Percentiles rank a stretch among this genome's conserved stretches.
Conservation (phyloP, 805 yeast genomes). For the Candida michaelii region DNA sequence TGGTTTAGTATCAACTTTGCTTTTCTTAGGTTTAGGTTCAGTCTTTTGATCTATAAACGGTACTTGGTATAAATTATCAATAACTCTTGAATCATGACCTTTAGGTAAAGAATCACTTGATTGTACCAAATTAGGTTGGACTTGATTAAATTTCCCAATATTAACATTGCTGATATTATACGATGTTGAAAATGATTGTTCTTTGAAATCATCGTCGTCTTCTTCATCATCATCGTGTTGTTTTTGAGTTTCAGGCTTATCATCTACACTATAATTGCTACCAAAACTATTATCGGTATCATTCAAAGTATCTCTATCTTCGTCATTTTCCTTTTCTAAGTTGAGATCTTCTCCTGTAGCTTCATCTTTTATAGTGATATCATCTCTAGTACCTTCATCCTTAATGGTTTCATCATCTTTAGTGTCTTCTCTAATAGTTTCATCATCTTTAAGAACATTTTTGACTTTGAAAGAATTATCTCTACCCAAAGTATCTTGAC, state of each 20-base stretch:
- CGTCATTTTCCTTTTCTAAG: too few relatives aligned
- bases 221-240: background rate
- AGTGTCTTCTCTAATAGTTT: constrained; percentile 1
- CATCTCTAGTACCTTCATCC: background rate
- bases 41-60: background rate
- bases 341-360: background rate
- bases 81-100: background rate
- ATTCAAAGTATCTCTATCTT: background rate
- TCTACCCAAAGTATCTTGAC: constrained; percentile 19
- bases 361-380: background rate
- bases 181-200: constrained; percentile 1
- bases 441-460: constrained; percentile 2
- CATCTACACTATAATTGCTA: background rate
- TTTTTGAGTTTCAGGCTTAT: background rate
- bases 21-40: too few relatives aligned
- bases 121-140: constrained; percentile 4
- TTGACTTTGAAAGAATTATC: constrained; percentile 1
- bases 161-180: constrained; percentile 6
- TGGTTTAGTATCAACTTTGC: background rate
- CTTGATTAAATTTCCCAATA: constrained; percentile 4
- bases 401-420: background rate
- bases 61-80: background rate
- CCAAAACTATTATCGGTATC: background rate
- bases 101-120: constrained; percentile 2
- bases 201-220: constrained; percentile 4